Evolutionary conservation across 768 basidiomycete genomes (phyloP).

Genomic region (Tubosaeta sp.): DNA sequence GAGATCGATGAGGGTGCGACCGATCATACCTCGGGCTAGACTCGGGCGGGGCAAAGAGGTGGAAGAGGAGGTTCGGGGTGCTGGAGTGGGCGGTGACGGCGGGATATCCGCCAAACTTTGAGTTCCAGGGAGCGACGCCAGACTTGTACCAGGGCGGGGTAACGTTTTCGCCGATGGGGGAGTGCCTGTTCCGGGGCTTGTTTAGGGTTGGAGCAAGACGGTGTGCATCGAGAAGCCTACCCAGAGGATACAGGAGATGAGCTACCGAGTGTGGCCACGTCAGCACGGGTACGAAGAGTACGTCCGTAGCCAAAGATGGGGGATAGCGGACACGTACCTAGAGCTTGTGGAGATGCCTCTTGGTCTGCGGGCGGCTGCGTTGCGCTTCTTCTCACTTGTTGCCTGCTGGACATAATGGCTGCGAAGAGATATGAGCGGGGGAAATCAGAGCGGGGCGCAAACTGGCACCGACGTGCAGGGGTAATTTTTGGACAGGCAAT

Average conservation of each 20-base stretch:
- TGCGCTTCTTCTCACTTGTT: conserved; percentile 80
- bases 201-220: conserved; percentile 23
- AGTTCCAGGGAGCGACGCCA: conserved; percentile 25
- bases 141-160: conserved; percentile 28
- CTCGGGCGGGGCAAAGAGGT: conserved; percentile 75
- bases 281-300: conserved; percentile 28
- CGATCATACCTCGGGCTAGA: conserved; percentile 37
- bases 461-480: conserved; percentile 77
- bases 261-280: conserved; percentile 15
- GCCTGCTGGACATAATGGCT: conserved; percentile 82
- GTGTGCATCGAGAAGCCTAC: conserved; percentile 36
- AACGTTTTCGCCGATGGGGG: conserved; percentile 24
- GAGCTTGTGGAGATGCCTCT: conserved; percentile 53
- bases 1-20: conserved; percentile 14
- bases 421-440: conserved; percentile 17
- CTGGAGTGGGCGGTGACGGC: conserved; percentile 54
- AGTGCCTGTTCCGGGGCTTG: conserved; percentile 26
- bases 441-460: conserved; percentile 13
- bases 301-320: conserved; percentile 18
- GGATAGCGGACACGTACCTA: conserved; percentile 34
- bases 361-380: conserved; percentile 55
- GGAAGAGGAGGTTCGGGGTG: conserved; percentile 63
- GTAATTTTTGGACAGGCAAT: conserved; percentile 83
- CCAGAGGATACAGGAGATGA: conserved; percentile 33
- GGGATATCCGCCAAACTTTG: conserved; percentile 36